A percentile compares a stretch with the other conserved stretches of the same genome.
Conservation (phyloP, 108 stramenopile species). For the Nitzschia sp. region DNA sequence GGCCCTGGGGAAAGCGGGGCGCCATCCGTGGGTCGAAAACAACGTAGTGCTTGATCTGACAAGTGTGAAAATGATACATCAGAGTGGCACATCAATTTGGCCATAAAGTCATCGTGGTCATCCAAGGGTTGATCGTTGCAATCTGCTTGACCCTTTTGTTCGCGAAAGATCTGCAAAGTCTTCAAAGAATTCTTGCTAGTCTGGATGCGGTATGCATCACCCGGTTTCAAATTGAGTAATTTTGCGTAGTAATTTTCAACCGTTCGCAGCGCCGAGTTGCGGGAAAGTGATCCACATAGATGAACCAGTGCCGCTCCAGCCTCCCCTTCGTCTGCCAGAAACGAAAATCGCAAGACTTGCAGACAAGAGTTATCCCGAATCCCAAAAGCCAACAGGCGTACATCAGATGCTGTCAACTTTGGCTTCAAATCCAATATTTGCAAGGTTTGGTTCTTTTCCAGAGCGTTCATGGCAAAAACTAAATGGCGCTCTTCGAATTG, state of each 20-base stretch:
- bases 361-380: neutral
- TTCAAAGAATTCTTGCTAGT: neutral
- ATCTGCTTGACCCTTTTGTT: neutral
- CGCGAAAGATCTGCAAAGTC: neutral
- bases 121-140: neutral
- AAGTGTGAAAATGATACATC: neutral
- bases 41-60: neutral
- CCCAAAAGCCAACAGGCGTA: neutral
- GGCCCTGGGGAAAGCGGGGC: neutral
- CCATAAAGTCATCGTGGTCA: neutral
- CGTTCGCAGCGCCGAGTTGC: neutral
- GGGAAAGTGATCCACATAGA: neutral
- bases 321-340: neutral
- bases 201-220: neutral
- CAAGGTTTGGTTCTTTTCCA: conserved; percentile 2
- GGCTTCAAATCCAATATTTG: conserved; percentile 7
- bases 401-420: neutral
- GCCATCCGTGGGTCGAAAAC: neutral
- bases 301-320: neutral
- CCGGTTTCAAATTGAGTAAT: neutral
- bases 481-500: conserved; percentile 6
- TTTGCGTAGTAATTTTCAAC: conserved; percentile 8
- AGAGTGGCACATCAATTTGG: neutral
- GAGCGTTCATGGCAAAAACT: neutral
- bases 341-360: conserved; percentile 12